Conservation (phyloP, 2,329 filamentous ascomycete species). For the Cercospora sp. region DNA sequence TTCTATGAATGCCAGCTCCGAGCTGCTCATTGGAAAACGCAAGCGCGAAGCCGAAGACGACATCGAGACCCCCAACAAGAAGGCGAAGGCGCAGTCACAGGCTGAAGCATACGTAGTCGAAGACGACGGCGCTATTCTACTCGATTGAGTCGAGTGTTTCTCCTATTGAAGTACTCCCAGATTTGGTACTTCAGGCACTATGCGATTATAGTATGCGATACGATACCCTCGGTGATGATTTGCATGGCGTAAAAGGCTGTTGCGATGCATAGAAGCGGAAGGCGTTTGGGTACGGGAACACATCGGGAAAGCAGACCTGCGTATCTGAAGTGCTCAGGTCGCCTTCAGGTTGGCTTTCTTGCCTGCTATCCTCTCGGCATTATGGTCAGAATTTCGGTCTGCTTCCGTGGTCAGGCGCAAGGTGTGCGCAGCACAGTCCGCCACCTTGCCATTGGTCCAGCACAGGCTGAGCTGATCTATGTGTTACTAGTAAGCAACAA, state of each 20-base stretch:
- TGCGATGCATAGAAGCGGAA: slow-evolving; percentile 11
- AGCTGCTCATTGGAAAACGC: slow-evolving; percentile 24
- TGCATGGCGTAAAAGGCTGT: slow-evolving; percentile 7
- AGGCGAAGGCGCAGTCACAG: slow-evolving; percentile 31
- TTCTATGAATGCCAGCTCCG: slow-evolving; percentile 8
- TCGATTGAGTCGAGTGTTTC: slow-evolving; percentile 28
- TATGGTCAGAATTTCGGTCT: neutral
- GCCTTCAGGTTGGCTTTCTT: neutral
- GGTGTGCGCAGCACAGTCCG: neutral
- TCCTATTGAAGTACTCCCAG: neutral
- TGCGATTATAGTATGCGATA: slow-evolving; percentile 2
- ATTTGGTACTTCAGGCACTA: neutral
- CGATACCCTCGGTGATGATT: slow-evolving; percentile 11
- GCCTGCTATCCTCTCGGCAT: slow-evolving; percentile 4
- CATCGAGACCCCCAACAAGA: slow-evolving; percentile 24
- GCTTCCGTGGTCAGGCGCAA: neutral
- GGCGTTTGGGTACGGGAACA: slow-evolving; percentile 9
- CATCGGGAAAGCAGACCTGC: neutral
- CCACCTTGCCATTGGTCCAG: neutral
- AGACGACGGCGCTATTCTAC: slow-evolving; percentile 36
- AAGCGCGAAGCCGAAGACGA: slow-evolving; percentile 35
- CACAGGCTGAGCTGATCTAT: neutral
- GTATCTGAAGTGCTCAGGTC: slow-evolving; percentile 22
- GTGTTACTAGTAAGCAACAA: neutral
- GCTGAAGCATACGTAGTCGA: slow-evolving; percentile 29